Conservation (phyloP, 2,329 filamentous ascomycete species). For the Fusarium sterilihyphosum region DNA sequence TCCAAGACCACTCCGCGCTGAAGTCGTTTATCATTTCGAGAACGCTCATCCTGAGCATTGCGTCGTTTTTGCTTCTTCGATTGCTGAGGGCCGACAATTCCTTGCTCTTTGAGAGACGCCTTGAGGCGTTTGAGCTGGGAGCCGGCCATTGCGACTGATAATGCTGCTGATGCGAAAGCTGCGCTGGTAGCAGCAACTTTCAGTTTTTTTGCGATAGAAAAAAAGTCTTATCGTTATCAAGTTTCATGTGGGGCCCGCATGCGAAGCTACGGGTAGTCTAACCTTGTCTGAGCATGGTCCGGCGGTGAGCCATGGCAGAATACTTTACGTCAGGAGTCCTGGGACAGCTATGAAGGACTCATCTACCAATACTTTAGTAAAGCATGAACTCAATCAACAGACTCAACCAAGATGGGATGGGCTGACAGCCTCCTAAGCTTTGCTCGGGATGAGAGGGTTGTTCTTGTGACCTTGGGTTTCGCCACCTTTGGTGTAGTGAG, state of each 20-base stretch:
- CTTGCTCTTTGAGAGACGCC: slow-evolving; percentile 86
- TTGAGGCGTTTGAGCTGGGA: slow-evolving; percentile 98
- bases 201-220: slow-evolving; percentile 40
- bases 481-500: slow-evolving; percentile 68
- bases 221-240: slow-evolving; percentile 46
- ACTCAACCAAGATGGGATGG: slow-evolving; percentile 53
- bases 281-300: neutral
- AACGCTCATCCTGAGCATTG: slow-evolving; percentile 71
- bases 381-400: slow-evolving; percentile 30
- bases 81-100: slow-evolving; percentile 88
- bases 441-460: slow-evolving; percentile 61
- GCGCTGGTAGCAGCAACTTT: neutral
- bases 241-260: slow-evolving; percentile 13
- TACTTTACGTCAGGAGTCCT: slow-evolving; percentile 25
- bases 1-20: slow-evolving; percentile 81
- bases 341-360: neutral
- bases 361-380: neutral
- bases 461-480: slow-evolving; percentile 64
- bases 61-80: slow-evolving; percentile 94
- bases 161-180: slow-evolving; percentile 28
- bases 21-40: slow-evolving; percentile 76
- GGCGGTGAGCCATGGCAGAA: slow-evolving; percentile 32
- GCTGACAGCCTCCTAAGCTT: slow-evolving; percentile 43
- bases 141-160: slow-evolving; percentile 75
- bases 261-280: slow-evolving; percentile 1